These are phyloP conservation scores for Pseudogymnoascus sp. DNA, from an alignment of 2,329 filamentous ascomycete genomes.

Conservation along the genomic window DNA sequence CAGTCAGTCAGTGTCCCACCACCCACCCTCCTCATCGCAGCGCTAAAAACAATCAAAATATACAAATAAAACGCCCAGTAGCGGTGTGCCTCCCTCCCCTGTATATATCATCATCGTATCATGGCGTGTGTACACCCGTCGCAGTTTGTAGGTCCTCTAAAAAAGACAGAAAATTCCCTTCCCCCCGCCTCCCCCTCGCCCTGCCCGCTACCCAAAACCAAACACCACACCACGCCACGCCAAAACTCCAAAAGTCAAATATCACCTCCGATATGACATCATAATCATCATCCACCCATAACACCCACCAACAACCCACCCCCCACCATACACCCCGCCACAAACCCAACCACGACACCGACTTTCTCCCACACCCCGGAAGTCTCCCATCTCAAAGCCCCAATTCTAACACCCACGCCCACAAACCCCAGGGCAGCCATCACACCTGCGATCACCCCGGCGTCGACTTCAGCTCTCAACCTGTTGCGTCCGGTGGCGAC, in stretches of 20 bases:
- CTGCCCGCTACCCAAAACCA: background rate
- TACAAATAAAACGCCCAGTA: background rate
- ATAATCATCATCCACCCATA: background rate
- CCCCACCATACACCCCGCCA: background rate
- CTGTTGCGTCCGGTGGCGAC: constrained; percentile 60
- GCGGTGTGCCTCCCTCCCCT: background rate
- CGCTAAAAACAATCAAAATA: background rate
- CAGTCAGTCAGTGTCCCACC: background rate
- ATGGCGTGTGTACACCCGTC: background rate
- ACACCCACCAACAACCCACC: background rate
- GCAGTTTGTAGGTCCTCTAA: background rate
- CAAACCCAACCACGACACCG: background rate
- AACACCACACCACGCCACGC: background rate
- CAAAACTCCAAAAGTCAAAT: background rate
- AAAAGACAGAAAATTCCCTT: background rate
- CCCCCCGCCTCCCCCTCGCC: background rate
- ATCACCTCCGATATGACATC: background rate
- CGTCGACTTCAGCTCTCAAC: constrained; percentile 62
- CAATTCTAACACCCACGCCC: constrained; percentile 36
- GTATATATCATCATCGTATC: background rate
- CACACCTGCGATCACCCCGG: constrained; percentile 61
- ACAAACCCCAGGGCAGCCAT: constrained; percentile 57
- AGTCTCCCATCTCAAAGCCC: background rate
- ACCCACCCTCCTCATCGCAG: background rate
- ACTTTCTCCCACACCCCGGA: background rate